Evolutionary conservation across 768 basidiomycete genomes (phyloP).

Genomic region (Boletus rubescentipes): DNA sequence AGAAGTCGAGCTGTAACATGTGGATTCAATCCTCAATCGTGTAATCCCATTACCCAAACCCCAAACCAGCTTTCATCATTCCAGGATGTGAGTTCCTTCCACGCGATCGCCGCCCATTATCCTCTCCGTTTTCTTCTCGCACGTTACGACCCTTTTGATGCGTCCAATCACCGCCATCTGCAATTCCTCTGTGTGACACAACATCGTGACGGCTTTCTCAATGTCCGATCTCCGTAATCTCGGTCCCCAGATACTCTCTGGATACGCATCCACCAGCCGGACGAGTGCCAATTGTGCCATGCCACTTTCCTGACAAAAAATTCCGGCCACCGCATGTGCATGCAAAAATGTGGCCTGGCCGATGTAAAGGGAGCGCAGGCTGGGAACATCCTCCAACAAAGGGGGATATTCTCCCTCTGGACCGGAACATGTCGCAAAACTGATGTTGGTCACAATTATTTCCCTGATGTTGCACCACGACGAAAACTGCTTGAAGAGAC

Average conservation of each 20-base stretch:
- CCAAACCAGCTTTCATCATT: slow-evolving; percentile 10
- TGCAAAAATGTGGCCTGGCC: slow-evolving; percentile 51
- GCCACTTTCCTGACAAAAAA: slow-evolving; percentile 28
- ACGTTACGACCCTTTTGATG: slow-evolving; percentile 43
- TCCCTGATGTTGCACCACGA: slow-evolving; percentile 45
- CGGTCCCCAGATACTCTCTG: slow-evolving; percentile 57
- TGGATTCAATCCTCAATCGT: not conserved
- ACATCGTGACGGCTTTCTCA: slow-evolving; percentile 33
- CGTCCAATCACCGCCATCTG: slow-evolving; percentile 27
- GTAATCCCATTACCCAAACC: slow-evolving; percentile 2
- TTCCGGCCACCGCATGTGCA: slow-evolving; percentile 38
- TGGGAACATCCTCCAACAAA: slow-evolving; percentile 38
- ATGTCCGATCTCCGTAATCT: slow-evolving; percentile 51
- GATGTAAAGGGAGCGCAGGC: slow-evolving; percentile 43
- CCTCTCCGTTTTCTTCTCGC: slow-evolving; percentile 52
- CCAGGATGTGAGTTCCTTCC: slow-evolving; percentile 26
- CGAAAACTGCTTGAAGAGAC: slow-evolving; percentile 27
- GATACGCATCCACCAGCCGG: slow-evolving; percentile 53
- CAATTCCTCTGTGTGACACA: slow-evolving; percentile 6
- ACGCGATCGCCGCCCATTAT: slow-evolving; percentile 54
- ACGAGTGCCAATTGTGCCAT: slow-evolving; percentile 33
- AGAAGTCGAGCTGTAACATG: slow-evolving; percentile 64
- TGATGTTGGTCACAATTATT: slow-evolving; percentile 49
- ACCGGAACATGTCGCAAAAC: slow-evolving; percentile 32
- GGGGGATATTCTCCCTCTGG: slow-evolving; percentile 16